Conservation (phyloP, 2,329 filamentous ascomycete species). For the Xylaria sp. region DNA sequence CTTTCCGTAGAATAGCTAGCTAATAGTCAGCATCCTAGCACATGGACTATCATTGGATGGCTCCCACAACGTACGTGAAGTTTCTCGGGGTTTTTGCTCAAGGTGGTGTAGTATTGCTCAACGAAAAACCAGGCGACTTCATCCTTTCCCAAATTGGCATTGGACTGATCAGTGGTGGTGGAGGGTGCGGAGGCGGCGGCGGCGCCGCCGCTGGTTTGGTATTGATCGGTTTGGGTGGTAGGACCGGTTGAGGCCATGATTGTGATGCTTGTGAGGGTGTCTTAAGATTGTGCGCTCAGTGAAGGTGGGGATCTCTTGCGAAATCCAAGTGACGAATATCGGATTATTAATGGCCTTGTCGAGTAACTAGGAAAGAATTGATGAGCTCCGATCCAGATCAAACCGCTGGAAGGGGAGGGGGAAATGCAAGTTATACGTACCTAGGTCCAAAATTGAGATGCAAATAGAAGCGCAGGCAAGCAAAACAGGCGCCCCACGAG, state of each 20-base stretch:
- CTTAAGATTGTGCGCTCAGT: constrained; percentile 33
- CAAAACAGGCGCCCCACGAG: constrained; percentile 33
- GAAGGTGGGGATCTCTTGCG: constrained; percentile 24
- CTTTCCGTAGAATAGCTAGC: constrained; percentile 91
- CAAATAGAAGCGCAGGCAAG: constrained; percentile 31
- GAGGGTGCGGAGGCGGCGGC: constrained; percentile 49
- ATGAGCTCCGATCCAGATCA: constrained; percentile 3
- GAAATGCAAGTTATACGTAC: constrained; percentile 28
- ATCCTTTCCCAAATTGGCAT: constrained; percentile 74
- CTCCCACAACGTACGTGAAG: constrained; percentile 71
- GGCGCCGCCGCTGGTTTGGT: constrained; percentile 48
- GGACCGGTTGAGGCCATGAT: constrained; percentile 69
- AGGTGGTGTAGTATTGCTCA: constrained; percentile 97
- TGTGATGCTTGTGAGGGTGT: constrained; percentile 36
- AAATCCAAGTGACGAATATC: constrained; percentile 24
- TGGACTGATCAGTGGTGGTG: constrained; percentile 45
- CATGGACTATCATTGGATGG: neutral
- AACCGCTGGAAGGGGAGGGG: neutral
- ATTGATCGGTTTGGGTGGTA: constrained; percentile 57
- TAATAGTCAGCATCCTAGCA: constrained; percentile 24
- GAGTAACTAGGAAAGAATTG: constrained; percentile 20
- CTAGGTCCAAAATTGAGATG: constrained; percentile 29
- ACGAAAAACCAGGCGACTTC: constrained; percentile 99
- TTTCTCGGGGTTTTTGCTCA: constrained; percentile 94
- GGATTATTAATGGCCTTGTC: constrained; percentile 19